These are phyloP conservation scores for Anthracocystis walkeri DNA, from an alignment of 1,284 basidiomycete genomes.

Conservation along the genomic window DNA sequence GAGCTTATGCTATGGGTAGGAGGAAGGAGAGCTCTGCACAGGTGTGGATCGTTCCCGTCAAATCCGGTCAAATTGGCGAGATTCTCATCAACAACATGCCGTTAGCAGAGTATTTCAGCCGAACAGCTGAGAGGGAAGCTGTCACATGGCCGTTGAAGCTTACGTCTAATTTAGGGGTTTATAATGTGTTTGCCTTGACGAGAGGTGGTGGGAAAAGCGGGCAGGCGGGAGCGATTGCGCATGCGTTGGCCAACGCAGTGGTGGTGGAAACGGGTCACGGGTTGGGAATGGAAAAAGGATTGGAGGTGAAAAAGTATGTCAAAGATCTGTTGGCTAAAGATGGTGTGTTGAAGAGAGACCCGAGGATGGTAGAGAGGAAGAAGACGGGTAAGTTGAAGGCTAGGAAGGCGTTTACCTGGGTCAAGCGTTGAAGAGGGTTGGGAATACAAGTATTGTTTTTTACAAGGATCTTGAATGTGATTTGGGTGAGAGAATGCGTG, in stretches of 20 bases:
- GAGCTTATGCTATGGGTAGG: conserved; percentile 59
- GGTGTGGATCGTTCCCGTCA: conserved; percentile 91
- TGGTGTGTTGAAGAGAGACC: conserved; percentile 88
- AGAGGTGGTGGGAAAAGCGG: conserved; percentile 90
- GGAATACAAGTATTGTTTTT: not conserved
- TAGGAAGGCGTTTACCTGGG: conserved; percentile 83
- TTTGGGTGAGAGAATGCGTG: no score
- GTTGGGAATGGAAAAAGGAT: conserved; percentile 55
- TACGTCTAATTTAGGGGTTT: conserved; percentile 87
- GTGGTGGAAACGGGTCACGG: conserved; percentile 48
- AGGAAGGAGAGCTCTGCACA: conserved; percentile 70
- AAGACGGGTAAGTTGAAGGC: conserved; percentile 93
- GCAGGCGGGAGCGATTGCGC: conserved; percentile 88
- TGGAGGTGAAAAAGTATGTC: conserved; percentile 43
- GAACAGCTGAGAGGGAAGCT: conserved; percentile 81
- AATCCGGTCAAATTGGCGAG: conserved; percentile 70
- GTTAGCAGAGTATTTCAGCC: conserved; percentile 81
- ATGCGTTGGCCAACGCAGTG: conserved; percentile 85
- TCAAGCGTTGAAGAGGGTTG: conserved; percentile 82
- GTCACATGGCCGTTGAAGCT: conserved; percentile 85
- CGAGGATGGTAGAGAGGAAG: conserved; percentile 97
- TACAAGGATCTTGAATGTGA: no score
- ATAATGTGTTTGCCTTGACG: conserved; percentile 88
- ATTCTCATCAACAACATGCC: conserved; percentile 87
- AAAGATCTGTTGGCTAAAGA: conserved; percentile 80